Conservation (phyloP, 2,329 filamentous ascomycete species). For the Grosmannia huntii region DNA sequence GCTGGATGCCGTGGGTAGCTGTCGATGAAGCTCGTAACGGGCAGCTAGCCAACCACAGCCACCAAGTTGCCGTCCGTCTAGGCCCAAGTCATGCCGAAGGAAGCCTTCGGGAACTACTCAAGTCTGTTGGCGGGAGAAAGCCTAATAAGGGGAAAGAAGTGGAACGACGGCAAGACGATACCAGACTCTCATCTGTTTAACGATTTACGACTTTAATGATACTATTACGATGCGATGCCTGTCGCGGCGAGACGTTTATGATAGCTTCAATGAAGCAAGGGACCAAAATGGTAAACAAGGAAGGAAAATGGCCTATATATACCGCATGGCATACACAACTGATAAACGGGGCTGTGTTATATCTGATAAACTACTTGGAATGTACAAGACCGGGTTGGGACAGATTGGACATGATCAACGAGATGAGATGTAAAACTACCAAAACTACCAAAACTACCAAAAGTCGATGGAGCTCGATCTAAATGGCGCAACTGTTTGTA, state of each 20-base stretch:
- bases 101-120: slow-evolving; percentile 40
- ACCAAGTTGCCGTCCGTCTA: background rate
- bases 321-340: background rate
- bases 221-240: background rate
- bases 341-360: background rate
- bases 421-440: too few species aligned
- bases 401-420: too few species aligned
- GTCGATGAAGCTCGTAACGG: background rate
- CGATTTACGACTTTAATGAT: background rate
- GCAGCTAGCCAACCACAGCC: background rate
- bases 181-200: background rate
- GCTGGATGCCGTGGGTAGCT: slow-evolving; percentile 33
- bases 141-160: slow-evolving; percentile 16
- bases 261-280: background rate
- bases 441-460: background rate
- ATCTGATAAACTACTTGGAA: background rate
- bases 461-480: background rate
- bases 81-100: slow-evolving; percentile 36
- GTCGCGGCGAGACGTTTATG: background rate
- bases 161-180: background rate
- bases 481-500: background rate
- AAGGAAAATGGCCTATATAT: background rate
- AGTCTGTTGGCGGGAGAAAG: slow-evolving; percentile 18
- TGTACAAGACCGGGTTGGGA: background rate
- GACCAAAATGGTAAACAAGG: background rate